Evolutionary conservation across 306 rosid species (phyloP), one percentile per base, ranked within the genome.

Genomic region (Mucuna pruriens): DNA sequence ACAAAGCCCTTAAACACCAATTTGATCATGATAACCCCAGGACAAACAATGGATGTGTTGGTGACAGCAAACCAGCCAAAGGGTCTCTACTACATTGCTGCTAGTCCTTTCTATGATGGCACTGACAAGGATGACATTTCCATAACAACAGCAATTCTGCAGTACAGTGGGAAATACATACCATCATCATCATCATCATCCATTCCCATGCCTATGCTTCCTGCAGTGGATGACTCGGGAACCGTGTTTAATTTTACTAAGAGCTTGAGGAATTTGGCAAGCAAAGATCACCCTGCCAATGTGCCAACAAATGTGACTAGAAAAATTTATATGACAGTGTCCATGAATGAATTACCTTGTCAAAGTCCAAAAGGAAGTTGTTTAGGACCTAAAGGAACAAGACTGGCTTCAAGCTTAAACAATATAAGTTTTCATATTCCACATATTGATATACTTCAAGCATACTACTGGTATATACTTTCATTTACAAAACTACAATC

Each of bases 1-100:
- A 62, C 44, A 31, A 62, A 31, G 69, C 69, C 69, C 23, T 62
- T 62, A 31, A 62, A 62, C 69, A 62, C 69, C 69, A 62, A 31
- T 62, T 31, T 62, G 44, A 62, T 62, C 69, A 62, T 62, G 42
- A 31, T 62, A 29, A 62, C 23, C 42, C 69, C 42, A 15, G 69
- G 69, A 3, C 42, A 62, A 31, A 31, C 69, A 62, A 62, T 62
- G 23, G 69, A 62, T 15, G 22, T 29, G 38, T 31, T 62, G 69
- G 12, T 62, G 44, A 31, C 23, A 33, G 20, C 67, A 60, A 60
- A 60, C 67, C 67, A 60, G 17, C 67, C 67, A 29, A 60, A 60
- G 39, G 67, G 67, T 60, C 67, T 60, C 39, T 60, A 60, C 29
- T 60, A 60, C 67, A 5, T 60, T 60, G 67, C 67, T 26, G 67